Evolutionary conservation across 2,329 filamentous ascomycete species (phyloP).

Genomic region (Arthrobotrys sinensis): DNA sequence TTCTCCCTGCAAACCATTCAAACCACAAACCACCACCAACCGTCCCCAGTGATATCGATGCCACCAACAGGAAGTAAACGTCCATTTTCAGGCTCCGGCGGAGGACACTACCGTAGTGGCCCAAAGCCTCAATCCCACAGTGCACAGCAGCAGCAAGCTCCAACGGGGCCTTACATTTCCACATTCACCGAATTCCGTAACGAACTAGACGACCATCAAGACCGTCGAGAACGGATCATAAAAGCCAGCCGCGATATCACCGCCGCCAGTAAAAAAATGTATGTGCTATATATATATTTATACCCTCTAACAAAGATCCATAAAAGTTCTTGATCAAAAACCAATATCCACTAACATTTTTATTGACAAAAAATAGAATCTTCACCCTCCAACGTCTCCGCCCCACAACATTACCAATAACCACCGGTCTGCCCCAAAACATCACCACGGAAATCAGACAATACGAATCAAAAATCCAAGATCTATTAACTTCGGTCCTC

Average conservation of each 20-base stretch:
- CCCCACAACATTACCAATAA: slow-evolving; percentile 67
- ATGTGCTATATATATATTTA: slow-evolving; percentile 67
- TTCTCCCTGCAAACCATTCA: too few relatives aligned
- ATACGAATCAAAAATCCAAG: slow-evolving; percentile 79
- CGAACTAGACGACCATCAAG: slow-evolving; percentile 94
- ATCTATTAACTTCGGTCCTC: slow-evolving; percentile 78
- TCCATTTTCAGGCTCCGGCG: slow-evolving; percentile 37
- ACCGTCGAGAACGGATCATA: slow-evolving; percentile 88
- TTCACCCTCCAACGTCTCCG: slow-evolving; percentile 70
- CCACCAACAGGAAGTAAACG: slow-evolving; percentile 48
- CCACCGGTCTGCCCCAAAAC: slow-evolving; percentile 74
- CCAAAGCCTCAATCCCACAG: slow-evolving; percentile 15
- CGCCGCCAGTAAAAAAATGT: slow-evolving; percentile 97
- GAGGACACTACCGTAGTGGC: slow-evolving; percentile 32
- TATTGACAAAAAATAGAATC: slow-evolving; percentile 72
- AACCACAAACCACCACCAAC: background rate
- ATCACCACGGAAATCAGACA: slow-evolving; percentile 80
- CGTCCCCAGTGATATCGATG: slow-evolving; percentile 20
- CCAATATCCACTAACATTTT: too few relatives aligned
- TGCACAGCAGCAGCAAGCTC: slow-evolving; percentile 14
- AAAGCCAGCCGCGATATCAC: slow-evolving; percentile 95
- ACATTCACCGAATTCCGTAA: slow-evolving; percentile 90
- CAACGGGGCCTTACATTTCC: slow-evolving; percentile 65
- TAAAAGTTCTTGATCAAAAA: too few relatives aligned
- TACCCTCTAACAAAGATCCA: too few relatives aligned